Conservation (phyloP, 1,284 basidiomycete genomes). For the Coniophora puteana region DNA sequence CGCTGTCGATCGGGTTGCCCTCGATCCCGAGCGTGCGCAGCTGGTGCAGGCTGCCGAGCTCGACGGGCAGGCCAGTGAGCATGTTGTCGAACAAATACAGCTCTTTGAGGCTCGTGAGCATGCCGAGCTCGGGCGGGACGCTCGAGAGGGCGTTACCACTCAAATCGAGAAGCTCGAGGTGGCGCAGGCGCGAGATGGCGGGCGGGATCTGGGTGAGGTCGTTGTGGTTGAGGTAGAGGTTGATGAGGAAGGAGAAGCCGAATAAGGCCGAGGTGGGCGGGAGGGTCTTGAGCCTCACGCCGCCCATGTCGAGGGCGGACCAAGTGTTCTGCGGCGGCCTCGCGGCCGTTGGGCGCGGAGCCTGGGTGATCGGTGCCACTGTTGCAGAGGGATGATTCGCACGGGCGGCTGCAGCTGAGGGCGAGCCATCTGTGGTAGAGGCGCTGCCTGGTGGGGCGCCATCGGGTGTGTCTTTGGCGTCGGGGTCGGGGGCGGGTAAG, state of each 20-base stretch:
- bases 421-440: conserved; percentile 33
- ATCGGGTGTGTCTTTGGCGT: conserved; percentile 26
- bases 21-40: conserved; percentile 93
- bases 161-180: conserved; percentile 89
- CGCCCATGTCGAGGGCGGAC: conserved; percentile 96
- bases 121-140: conserved; percentile 87
- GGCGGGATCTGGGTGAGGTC: conserved; percentile 78
- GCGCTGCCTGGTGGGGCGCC: conserved; percentile 37
- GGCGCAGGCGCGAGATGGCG: conserved; percentile 80
- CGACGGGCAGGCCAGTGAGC: conserved; percentile 78
- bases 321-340: conserved; percentile 74
- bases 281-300: conserved; percentile 89
- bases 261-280: conserved; percentile 83
- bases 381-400: conserved; percentile 72
- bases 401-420: conserved; percentile 32
- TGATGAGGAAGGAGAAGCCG: conserved; percentile 89
- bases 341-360: conserved; percentile 52
- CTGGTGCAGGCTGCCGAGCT: conserved; percentile 91
- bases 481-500: conserved; percentile 20
- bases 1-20: conserved; percentile 88
- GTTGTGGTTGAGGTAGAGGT: conserved; percentile 98
- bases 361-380: conserved; percentile 61
- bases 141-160: conserved; percentile 84
- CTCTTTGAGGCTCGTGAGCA: conserved; percentile 89
- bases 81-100: conserved; percentile 96